These are phyloP conservation scores for Melampsora abietis-canadensis DNA, from an alignment of 1,284 basidiomycete genomes.

Conservation along the genomic window DNA sequence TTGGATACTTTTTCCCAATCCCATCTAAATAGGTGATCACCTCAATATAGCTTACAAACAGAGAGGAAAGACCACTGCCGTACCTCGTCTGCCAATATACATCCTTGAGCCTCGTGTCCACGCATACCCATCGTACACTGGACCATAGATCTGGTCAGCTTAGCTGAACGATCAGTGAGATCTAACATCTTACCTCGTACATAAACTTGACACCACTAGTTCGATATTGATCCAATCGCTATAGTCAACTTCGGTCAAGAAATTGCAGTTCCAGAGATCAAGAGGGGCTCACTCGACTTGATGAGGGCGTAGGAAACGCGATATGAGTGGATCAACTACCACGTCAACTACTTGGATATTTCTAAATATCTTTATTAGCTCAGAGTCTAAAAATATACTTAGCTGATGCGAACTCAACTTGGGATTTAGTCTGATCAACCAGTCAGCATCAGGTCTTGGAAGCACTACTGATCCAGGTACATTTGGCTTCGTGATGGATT, in stretches of 20 bases:
- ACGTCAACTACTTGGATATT: conserved; percentile 66
- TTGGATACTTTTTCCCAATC: conserved; percentile 83
- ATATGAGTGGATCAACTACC: conserved; percentile 86
- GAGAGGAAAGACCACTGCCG: conserved; percentile 51
- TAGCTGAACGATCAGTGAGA: not conserved
- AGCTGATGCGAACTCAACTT: conserved; percentile 48
- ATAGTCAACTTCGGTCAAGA: not conserved
- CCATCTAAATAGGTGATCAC: conserved; percentile 55
- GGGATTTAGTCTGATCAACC: conserved; percentile 67
- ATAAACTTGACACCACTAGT: conserved; percentile 64
- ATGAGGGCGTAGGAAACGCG: conserved; percentile 75
- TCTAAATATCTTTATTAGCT: conserved; percentile 49
- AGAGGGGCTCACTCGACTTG: conserved; percentile 67
- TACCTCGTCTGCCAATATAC: conserved; percentile 91
- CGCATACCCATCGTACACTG: conserved; percentile 84
- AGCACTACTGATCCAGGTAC: conserved; percentile 78
- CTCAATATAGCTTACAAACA: no score
- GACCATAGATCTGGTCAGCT: not conserved
- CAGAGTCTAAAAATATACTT: conserved; percentile 49
- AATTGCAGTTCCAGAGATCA: not conserved
- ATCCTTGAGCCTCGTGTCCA: conserved; percentile 76
- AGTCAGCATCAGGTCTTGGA: conserved; percentile 69
- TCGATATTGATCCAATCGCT: not conserved
- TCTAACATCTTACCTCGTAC: conserved; percentile 63
- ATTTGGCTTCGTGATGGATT: conserved; percentile 60